phyloP scores from a whole-genome alignment of 495 filamentous ascomycete genomes.

The Margaritispora aquatica region DNA sequence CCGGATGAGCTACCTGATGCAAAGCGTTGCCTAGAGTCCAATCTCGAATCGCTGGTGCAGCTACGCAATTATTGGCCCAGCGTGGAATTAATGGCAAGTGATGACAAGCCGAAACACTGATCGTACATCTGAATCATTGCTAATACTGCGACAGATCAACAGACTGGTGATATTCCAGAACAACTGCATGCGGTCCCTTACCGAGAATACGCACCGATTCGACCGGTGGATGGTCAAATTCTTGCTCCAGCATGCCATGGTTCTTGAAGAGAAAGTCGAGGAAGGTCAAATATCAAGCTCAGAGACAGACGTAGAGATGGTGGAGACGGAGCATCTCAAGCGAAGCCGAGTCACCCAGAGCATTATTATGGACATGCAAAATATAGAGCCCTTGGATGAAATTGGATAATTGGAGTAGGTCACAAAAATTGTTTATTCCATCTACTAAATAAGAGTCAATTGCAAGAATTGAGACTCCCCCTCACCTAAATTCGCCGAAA shows the following conservation, averaged over 20 bases:
- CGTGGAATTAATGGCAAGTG: slow-evolving; percentile 27
- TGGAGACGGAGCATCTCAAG: neutral
- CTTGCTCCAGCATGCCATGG: slow-evolving; percentile 27
- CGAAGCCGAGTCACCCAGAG: neutral
- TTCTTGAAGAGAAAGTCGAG: slow-evolving; percentile 14
- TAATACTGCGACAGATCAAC: slow-evolving; percentile 18
- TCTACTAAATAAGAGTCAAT: neutral
- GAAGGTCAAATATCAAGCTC: neutral
- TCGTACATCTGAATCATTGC: neutral
- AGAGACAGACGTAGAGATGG: neutral
- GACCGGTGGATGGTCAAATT: slow-evolving; percentile 31
- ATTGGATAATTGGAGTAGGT: neutral
- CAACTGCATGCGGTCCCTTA: slow-evolving; percentile 22
- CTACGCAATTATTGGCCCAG: slow-evolving; percentile 26
- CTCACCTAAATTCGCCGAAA: slow-evolving; percentile 14
- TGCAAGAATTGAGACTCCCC: slow-evolving; percentile 13
- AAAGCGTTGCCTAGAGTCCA: slow-evolving; percentile 21
- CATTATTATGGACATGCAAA: neutral
- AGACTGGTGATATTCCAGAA: slow-evolving; percentile 29
- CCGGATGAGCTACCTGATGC: slow-evolving; percentile 20
- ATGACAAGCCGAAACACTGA: neutral
- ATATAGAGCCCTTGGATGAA: neutral
- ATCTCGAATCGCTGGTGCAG: slow-evolving; percentile 24
- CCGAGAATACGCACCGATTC: slow-evolving; percentile 16
- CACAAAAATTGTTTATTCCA: neutral